These are phyloP conservation scores for Clarireedia monteithiana DNA, from an alignment of 2,329 filamentous ascomycete species.

Conservation along the genomic window DNA sequence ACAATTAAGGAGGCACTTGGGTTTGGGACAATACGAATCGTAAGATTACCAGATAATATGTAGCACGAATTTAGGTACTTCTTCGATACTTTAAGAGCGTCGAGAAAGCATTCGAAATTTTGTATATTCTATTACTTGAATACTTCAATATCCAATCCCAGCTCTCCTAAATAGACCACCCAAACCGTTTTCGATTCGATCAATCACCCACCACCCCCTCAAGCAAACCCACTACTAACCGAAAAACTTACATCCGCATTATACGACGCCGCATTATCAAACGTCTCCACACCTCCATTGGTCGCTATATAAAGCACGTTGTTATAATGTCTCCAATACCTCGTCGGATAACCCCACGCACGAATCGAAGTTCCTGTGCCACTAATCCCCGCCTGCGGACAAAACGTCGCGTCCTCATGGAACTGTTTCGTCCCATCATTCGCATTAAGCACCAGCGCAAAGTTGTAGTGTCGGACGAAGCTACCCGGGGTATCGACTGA, in stretches of 20 bases:
- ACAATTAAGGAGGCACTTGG: too few relatives aligned
- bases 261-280: conserved; percentile 42
- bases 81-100: too few relatives aligned
- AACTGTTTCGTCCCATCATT: conserved; percentile 50
- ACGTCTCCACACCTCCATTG: conserved; percentile 48
- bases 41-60: too few relatives aligned
- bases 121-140: too few relatives aligned
- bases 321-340: conserved; percentile 48
- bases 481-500: conserved; percentile 49
- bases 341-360: conserved; percentile 52
- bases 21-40: too few relatives aligned
- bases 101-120: too few relatives aligned
- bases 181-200: too few relatives aligned
- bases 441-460: conserved; percentile 40
- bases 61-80: too few relatives aligned
- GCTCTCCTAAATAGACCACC: too few relatives aligned
- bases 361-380: conserved; percentile 45
- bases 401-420: conserved; percentile 56
- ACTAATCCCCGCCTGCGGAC: conserved; percentile 43
- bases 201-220: conserved; percentile 2
- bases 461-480: conserved; percentile 50
- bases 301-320: conserved; percentile 41
- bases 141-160: too few relatives aligned
- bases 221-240: conserved; percentile 38
- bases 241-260: conserved; percentile 48